These are phyloP conservation scores for Ogataea nitratoaversa DNA, from an alignment of 805 yeast genomes.

Conservation along the genomic window DNA sequence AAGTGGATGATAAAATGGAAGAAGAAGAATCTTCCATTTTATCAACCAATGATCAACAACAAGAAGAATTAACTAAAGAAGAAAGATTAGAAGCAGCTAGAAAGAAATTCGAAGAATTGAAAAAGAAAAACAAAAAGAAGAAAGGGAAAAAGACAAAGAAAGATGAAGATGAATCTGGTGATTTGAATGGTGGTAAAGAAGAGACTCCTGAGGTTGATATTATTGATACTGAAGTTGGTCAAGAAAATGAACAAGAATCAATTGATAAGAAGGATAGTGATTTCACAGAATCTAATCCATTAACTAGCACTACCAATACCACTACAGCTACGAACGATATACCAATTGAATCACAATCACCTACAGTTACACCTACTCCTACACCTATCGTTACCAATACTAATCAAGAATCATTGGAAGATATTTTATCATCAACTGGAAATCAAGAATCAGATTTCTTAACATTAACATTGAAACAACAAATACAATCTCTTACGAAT, in stretches of 20 bases:
- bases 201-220: conserved; percentile 4
- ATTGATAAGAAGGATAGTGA: conserved; percentile 2
- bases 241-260: conserved; percentile 1
- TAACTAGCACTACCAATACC: no score
- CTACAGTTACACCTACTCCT: no score
- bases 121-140: conserved; percentile 28
- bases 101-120: conserved; percentile 32
- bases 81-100: conserved; percentile 33
- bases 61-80: conserved; percentile 29
- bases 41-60: no score
- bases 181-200: no score
- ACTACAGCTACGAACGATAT: no score
- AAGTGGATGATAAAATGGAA: no score
- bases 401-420: no score
- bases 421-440: conserved; percentile 12
- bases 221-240: conserved; percentile 1
- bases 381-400: no score
- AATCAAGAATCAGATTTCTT: conserved; percentile 25
- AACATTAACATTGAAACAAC: conserved; percentile 32
- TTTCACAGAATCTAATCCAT: no score
- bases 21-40: conserved; percentile 1
- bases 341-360: no score
- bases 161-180: background rate
- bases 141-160: conserved; percentile 18
- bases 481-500: conserved; percentile 30